phyloP scores from a whole-genome alignment of 1,139 yeast species.

The Sugiyamaella japonica region DNA sequence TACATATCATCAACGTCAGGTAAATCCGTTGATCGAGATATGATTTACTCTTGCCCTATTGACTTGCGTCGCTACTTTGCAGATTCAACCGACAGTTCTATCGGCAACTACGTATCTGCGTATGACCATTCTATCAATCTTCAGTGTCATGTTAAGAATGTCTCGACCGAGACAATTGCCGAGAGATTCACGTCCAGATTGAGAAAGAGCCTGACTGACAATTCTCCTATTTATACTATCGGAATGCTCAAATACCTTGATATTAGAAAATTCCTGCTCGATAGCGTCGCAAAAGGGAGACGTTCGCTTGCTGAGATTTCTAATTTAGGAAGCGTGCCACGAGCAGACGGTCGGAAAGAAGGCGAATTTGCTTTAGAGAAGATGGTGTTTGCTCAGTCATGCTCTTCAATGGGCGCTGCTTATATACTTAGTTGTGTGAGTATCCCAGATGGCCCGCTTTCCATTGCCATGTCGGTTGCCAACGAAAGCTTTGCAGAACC shows the following conservation, averaged over 20 bases:
- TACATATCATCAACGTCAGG: slow-evolving; percentile 2
- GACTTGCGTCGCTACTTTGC: slow-evolving; percentile 26
- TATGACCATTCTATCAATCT: slow-evolving; percentile 16
- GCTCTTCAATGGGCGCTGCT: slow-evolving; percentile 20
- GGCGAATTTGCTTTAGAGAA: neutral
- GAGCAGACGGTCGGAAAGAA: neutral
- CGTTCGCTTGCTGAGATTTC: slow-evolving; percentile 27
- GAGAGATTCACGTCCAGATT: slow-evolving; percentile 14
- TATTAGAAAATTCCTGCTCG: slow-evolving; percentile 18
- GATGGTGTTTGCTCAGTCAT: slow-evolving; percentile 23
- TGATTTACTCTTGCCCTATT: slow-evolving; percentile 25
- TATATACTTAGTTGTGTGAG: slow-evolving; percentile 22
- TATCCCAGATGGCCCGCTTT: slow-evolving; percentile 20
- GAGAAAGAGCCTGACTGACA: slow-evolving; percentile 9
- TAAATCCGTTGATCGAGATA: slow-evolving; percentile 16
- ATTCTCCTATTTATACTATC: slow-evolving; percentile 18
- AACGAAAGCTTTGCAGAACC: slow-evolving; percentile 1
- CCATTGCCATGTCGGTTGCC: slow-evolving; percentile 21
- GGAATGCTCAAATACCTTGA: slow-evolving; percentile 26
- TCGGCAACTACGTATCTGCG: slow-evolving; percentile 28
- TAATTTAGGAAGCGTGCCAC: slow-evolving; percentile 27
- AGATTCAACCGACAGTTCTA: neutral
- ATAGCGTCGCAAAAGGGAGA: slow-evolving; percentile 16
- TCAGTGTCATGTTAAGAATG: slow-evolving; percentile 1
- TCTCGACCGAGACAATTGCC: slow-evolving; percentile 20